Percentiles rank a stretch among this genome's conserved stretches.
These are phyloP conservation scores for Withania somnifera DNA, from an alignment of 305 asterid genomes.

Conservation along the genomic window DNA sequence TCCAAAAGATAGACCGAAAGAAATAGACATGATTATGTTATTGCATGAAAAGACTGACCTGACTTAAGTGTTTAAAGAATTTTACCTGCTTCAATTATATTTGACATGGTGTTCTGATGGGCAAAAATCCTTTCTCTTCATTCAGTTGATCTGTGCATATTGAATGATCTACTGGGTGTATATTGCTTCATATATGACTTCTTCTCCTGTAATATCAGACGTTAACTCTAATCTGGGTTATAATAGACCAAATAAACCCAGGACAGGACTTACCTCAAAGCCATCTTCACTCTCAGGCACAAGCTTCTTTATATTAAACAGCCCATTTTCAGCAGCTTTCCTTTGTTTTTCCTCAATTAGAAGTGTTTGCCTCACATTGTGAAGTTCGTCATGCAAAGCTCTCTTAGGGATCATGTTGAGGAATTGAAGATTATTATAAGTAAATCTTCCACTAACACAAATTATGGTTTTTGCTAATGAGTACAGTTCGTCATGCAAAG, in stretches of 20 bases:
- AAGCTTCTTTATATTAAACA: constrained; percentile 39
- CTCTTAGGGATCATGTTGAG: constrained; percentile 27
- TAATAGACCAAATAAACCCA: not conserved
- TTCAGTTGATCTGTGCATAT: constrained; percentile 25
- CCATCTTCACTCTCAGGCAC: constrained; percentile 83
- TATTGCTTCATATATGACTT: constrained; percentile 41
- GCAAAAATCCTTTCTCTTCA: constrained; percentile 49
- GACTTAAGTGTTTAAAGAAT: constrained; percentile 1
- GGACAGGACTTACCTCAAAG: constrained; percentile 51
- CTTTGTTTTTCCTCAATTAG: constrained; percentile 55
- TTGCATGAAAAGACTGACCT: not conserved
- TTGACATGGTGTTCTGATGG: constrained; percentile 71
- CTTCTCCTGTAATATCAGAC: constrained; percentile 52
- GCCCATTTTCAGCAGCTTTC: constrained; percentile 64
- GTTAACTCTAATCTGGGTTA: not conserved
- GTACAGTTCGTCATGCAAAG: too few relatives aligned
- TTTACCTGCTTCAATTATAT: constrained; percentile 90
- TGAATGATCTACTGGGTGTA: constrained; percentile 30
- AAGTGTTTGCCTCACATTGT: constrained; percentile 39
- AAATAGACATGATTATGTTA: not conserved
- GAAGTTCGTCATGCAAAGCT: constrained; percentile 39
- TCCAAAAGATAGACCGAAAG: not conserved
- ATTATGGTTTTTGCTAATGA: not conserved
- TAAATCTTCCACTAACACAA: constrained; percentile 4
- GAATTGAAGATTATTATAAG: constrained; percentile 4